Base-by-base conservation (phyloP, 78 protist genomes). In the Polysphondylium violaceum region DNA sequence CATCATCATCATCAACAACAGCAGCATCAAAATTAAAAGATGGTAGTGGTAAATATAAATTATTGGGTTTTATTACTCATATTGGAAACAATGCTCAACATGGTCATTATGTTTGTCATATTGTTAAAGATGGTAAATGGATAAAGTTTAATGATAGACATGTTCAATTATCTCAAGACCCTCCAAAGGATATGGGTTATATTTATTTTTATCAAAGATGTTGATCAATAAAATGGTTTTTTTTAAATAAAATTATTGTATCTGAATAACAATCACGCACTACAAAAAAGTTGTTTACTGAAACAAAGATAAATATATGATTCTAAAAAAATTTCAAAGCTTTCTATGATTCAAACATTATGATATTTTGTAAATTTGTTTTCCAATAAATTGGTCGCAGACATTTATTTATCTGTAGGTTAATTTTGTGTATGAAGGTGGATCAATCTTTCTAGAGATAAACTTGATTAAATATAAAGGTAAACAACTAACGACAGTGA, bases 31-130 rank as follows among this genome's bases (percentile, higher is more conserved):
- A 51, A 19, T 63, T 43, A 11, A 47, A 53, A 38, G 96, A 87
- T 53, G 95, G 94, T 65, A 1, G 16, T 16, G 94, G 85, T 11
- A 90, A 50, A 41, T 97, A 97, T 88, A 59, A 86, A 21, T 86
- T 97, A 60, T 19, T 77, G 1, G 99, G 94, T 31, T 68, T 98
- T 59, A 85, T 97, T 61, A 43, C 94, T 6, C 99, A 98, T 94
- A 68, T 98, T 43, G 99, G 99, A 19, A 36, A 69, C 23, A 76
- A 65, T 73, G 95, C 97, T 1, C 64, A 38, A 11, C 47, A 72
- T 31, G 99, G 99, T 33, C 99, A 98, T 92, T 98, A 98, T 61
- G 97, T 98, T 51, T 91, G 96, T 35, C 98, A 97, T 91, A 55
- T 98, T n/a, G 73, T 74, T 65, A 95, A 95, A 56, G 67, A 94